Evolutionary conservation across 192 early-diverging fungal species (phyloP).

Genomic region (Coemansia sp.): DNA sequence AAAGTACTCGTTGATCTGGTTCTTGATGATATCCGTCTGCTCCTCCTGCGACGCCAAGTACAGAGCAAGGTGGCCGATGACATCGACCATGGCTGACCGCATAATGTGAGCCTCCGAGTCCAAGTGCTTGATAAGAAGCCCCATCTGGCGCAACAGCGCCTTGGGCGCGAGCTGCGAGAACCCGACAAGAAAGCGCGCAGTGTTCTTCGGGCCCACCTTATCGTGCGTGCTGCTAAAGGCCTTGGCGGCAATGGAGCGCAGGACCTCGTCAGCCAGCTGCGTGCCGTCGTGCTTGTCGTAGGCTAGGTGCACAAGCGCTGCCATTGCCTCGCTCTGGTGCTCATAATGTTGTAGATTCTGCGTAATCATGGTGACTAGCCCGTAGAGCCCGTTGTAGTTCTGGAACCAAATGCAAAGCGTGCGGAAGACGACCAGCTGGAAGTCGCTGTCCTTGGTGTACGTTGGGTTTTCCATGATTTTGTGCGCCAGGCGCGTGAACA

Average conservation of each 20-base stretch:
- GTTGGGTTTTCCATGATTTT: slow-evolving; percentile 79
- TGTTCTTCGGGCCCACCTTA: slow-evolving; percentile 77
- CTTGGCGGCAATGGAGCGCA: slow-evolving; percentile 66
- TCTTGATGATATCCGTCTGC: slow-evolving; percentile 66
- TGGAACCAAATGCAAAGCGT: slow-evolving; percentile 78
- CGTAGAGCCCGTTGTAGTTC: slow-evolving; percentile 75
- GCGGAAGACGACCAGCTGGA: slow-evolving; percentile 66
- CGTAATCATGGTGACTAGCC: slow-evolving; percentile 76
- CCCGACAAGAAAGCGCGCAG: slow-evolving; percentile 79
- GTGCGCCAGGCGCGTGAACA: slow-evolving; percentile 78
- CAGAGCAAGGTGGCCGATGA: slow-evolving; percentile 83
- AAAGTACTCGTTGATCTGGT: slow-evolving; percentile 83
- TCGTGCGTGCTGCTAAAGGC: slow-evolving; percentile 72
- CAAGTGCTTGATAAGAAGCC: slow-evolving; percentile 77
- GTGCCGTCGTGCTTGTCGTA: slow-evolving; percentile 64
- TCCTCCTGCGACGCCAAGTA: slow-evolving; percentile 71
- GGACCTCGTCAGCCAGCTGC: slow-evolving; percentile 73
- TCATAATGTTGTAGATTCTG: slow-evolving; percentile 87
- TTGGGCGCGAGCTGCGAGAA: slow-evolving; percentile 83
- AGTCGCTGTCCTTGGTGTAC: slow-evolving; percentile 62
- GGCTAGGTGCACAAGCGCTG: slow-evolving; percentile 69
- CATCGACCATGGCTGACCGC: slow-evolving; percentile 85
- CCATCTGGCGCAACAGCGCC: slow-evolving; percentile 87
- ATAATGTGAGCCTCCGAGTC: slow-evolving; percentile 92
- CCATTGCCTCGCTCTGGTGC: slow-evolving; percentile 82